Base-by-base conservation (phyloP, 164 flowering plant genomes). In the Euptelea pleiosperma region DNA sequence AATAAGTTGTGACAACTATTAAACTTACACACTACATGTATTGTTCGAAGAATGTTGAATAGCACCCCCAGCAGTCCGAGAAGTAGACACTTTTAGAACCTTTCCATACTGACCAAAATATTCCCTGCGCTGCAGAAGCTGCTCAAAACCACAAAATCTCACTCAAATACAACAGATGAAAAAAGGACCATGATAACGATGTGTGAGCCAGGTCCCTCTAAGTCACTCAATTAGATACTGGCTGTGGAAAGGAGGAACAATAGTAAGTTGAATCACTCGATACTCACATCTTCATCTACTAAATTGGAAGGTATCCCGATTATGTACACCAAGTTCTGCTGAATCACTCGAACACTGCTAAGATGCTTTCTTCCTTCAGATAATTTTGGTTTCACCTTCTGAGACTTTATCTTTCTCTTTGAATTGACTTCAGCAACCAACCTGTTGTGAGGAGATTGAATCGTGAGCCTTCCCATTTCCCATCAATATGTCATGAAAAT, bases 51-150 rank as follows among this genome's bases (percentile, higher is more conserved):
- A 83, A 55, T 88, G 92, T 60, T 91, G 99, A 73, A 89, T 79
- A 28, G 77, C 77, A 48, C 96, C 96, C 65, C 90, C 75, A 43
- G 96, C 76, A 25, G 96, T 84, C 16, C 97, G 84, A 64, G 99
- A 81, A 68, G 89, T 79, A 10, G 99, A 89, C 16, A 91, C 96
- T 71, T 94, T 94, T 22, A 85, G 60, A 56, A 91, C 96, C 76
- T 86, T 94, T 29, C 99, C 98, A 83, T 94, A 94, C 70, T 86
- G 96, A 35, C 83, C 92, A 84, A 94, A 94, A 70, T 85, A 94
- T 26, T 91, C 98, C 73, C 62, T 84, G 29, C 69, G 81, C 78
- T 85, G 96, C 42, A 94, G 93, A 71, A 80, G 77, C 99, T 94
- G 89, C 70, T 56, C n/a, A 60, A 57, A 67, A 45, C 50, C 34